Conservation (phyloP, 2,329 filamentous ascomycete genomes). For the Clonostachys solani region DNA sequence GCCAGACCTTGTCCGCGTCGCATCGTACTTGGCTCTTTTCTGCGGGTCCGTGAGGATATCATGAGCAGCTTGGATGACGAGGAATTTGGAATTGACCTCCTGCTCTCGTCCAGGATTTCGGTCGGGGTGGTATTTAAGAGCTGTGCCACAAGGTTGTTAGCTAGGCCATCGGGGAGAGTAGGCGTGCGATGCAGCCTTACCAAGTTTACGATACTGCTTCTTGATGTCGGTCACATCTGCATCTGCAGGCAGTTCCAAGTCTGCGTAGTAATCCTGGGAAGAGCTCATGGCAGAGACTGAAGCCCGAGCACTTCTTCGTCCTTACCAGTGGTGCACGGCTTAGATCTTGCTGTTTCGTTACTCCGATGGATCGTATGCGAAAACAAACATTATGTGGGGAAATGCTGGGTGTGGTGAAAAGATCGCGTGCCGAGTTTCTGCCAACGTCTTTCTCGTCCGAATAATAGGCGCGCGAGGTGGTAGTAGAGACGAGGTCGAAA, state of each 20-base stretch:
- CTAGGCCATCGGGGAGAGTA: not conserved
- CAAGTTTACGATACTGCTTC: constrained; percentile 81
- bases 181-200: constrained; percentile 34
- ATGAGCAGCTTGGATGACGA: constrained; percentile 80
- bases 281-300: constrained; percentile 20
- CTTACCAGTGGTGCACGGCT: too few relatives aligned
- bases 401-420: not conserved
- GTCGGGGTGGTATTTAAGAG: constrained; percentile 83
- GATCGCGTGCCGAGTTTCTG: too few relatives aligned
- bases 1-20: constrained; percentile 26
- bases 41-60: constrained; percentile 60
- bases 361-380: too few relatives aligned
- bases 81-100: constrained; percentile 78
- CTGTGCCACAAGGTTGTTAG: constrained; percentile 30
- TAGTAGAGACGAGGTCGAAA: too few relatives aligned
- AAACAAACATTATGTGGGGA: not conserved
- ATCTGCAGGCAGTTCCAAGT: constrained; percentile 66
- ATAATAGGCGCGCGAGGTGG: too few relatives aligned
- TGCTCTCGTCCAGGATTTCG: constrained; percentile 79
- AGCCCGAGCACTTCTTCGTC: too few relatives aligned
- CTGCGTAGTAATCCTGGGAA: constrained; percentile 77
- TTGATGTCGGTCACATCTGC: constrained; percentile 74
- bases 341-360: too few relatives aligned
- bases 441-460: too few relatives aligned
- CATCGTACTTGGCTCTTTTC: constrained; percentile 49